phyloP scores from a whole-genome alignment of 1,139 yeast genomes.

The Lodderomyces beijingensis region DNA sequence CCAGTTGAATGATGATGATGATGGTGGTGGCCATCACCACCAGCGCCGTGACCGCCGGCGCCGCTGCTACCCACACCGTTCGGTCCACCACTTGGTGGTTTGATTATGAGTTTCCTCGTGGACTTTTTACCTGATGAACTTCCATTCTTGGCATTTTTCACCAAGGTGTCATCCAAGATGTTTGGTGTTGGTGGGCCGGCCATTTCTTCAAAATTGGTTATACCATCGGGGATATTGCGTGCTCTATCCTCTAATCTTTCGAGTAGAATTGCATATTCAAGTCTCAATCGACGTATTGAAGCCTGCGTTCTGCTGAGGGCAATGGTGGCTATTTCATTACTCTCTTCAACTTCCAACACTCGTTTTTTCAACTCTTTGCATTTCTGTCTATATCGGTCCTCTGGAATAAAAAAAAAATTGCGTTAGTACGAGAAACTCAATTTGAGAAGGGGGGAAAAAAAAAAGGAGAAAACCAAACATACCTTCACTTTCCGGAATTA shows the following conservation, averaged over 20 bases:
- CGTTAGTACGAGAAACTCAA: constrained; percentile 10
- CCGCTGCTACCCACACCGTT: neutral
- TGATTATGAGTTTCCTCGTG: neutral
- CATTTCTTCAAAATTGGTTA: constrained; percentile 34
- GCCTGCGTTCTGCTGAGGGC: constrained; percentile 77
- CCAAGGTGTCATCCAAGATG: constrained; percentile 27
- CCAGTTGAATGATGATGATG: constrained; percentile 2
- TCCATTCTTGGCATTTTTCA: constrained; percentile 20
- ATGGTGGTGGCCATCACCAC: neutral
- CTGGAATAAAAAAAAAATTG: constrained; percentile 14
- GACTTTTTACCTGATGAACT: constrained; percentile 7
- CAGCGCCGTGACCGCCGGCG: neutral
- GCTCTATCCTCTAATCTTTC: constrained; percentile 73
- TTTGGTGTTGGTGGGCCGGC: constrained; percentile 41
- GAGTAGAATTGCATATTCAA: constrained; percentile 75
- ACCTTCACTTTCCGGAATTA: constrained; percentile 42
- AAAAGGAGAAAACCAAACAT: constrained; percentile 15
- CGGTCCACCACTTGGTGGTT: constrained; percentile 8
- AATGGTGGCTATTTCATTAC: constrained; percentile 72
- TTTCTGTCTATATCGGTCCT: constrained; percentile 50
- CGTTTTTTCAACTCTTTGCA: constrained; percentile 70
- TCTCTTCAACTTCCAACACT: constrained; percentile 70
- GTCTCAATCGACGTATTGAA: constrained; percentile 71
- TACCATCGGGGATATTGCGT: constrained; percentile 28
- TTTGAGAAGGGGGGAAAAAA: neutral